Evolutionary conservation across 352 stramenopile species (phyloP), one percentile per base, ranked within the genome.

Genomic region (Globisporangium spiculum): DNA sequence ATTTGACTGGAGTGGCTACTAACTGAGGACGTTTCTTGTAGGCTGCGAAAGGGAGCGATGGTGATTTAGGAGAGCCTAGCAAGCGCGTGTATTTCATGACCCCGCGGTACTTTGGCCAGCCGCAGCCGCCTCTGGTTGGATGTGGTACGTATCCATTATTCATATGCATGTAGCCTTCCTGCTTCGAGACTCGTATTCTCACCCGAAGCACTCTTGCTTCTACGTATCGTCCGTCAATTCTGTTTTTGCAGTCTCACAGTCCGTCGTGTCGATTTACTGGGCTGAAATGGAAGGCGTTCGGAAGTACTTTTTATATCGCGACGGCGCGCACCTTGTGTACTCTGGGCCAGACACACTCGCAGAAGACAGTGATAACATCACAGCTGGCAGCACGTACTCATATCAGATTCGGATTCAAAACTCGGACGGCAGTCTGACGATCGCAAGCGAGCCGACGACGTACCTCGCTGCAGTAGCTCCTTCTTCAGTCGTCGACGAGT

Each of bases 31-130:
- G 27, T 58, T 65, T 14, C 5, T 44, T 24, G 34, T 56, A 90
- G 80, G 59, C 60, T 48, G 75, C 75, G 1, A 54, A 80, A 24
- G 81, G 72, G 4, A 54, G 27, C 18, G 74, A 83, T 48, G 69
- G 55, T 0, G 36, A 75, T 6, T 26, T 67, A 30, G 80, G 82
- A 38, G 53, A 71, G n/a, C 8, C 55, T 0, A 88, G 73, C 56
- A 84, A 78, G 20, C 65, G 58, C 4, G 65, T 84, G 2, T 83
- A 73, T 30, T 88, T 89, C 38, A 79, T 41, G 36, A 89, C 83
- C 2, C 27, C 79, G 0, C 53, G 50, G 3, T 64, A 66, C 36
- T 30, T 63, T 0, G 68, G 75, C n/a, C 83, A 91, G 56, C 79
- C 83, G 18, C 65, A 71, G 16, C 68, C 76, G 4, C 83, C 83